Evolutionary conservation across 257 asterid genomes (phyloP).

Genomic region (Scutellaria baicalensis): DNA sequence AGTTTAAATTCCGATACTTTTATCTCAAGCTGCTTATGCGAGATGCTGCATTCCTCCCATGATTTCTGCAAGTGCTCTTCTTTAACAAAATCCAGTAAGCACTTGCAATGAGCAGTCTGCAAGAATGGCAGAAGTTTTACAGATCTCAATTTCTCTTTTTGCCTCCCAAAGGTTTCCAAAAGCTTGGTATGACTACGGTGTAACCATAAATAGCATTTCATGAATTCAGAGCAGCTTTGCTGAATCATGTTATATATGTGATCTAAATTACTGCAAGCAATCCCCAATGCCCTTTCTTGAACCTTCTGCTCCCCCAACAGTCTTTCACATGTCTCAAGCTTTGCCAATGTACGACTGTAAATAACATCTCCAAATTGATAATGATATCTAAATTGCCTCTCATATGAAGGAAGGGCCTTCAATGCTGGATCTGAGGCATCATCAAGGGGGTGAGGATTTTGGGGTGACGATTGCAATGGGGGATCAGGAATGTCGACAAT

Average conservation of each 20-base stretch:
- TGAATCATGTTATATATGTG: slow-evolving; percentile 55
- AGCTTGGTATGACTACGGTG: slow-evolving; percentile 52
- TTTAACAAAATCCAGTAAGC: slow-evolving; percentile 75
- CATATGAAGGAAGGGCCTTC: slow-evolving; percentile 78
- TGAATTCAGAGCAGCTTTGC: slow-evolving; percentile 57
- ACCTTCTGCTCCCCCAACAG: slow-evolving; percentile 62
- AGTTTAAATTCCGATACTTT: slow-evolving; percentile 67
- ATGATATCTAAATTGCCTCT: slow-evolving; percentile 75
- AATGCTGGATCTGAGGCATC: slow-evolving; percentile 80
- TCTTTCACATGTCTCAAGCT: slow-evolving; percentile 46
- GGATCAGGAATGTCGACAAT: slow-evolving; percentile 53
- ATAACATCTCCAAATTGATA: slow-evolving; percentile 59
- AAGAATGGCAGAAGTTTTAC: slow-evolving; percentile 50
- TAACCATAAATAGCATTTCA: slow-evolving; percentile 62
- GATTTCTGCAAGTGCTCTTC: slow-evolving; percentile 68
- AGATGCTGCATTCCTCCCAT: slow-evolving; percentile 62
- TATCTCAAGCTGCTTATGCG: slow-evolving; percentile 65
- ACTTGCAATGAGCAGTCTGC: slow-evolving; percentile 46
- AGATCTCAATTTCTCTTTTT: slow-evolving; percentile 60
- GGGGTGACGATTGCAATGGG: slow-evolving; percentile 34
- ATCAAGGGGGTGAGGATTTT: slow-evolving; percentile 60
- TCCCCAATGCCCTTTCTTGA: slow-evolving; percentile 77
- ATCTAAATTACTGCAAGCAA: slow-evolving; percentile 66
- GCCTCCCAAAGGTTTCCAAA: slow-evolving; percentile 53
- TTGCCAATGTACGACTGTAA: slow-evolving; percentile 49